These are phyloP conservation scores for Trichoderma hamatum DNA, from an alignment of 2,329 filamentous ascomycete species.

Conservation along the genomic window DNA sequence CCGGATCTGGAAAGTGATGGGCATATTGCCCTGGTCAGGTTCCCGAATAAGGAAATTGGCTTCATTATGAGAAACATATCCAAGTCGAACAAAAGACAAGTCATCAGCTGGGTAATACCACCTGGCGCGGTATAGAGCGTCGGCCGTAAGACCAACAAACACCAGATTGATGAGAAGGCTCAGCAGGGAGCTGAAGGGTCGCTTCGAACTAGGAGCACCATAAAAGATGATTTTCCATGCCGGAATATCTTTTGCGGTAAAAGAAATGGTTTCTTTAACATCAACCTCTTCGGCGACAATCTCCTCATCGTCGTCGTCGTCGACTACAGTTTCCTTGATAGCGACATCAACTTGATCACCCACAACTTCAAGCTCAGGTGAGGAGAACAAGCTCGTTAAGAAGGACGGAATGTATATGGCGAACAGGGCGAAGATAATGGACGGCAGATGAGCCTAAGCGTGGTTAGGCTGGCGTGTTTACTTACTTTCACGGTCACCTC, in stretches of 20 bases:
- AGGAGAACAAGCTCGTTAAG: constrained; percentile 59
- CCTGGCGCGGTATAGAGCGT: constrained; percentile 76
- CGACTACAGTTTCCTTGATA: constrained; percentile 51
- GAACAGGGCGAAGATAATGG: constrained; percentile 63
- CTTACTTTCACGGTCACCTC: constrained; percentile 9
- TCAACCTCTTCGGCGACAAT: constrained; percentile 57
- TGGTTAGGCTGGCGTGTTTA: constrained; percentile 26
- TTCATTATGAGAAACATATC: constrained; percentile 79
- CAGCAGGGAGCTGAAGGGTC: constrained; percentile 63
- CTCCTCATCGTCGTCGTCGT: constrained; percentile 38
- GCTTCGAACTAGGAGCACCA: constrained; percentile 75
- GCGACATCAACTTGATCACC: constrained; percentile 63
- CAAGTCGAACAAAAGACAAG: constrained; percentile 82
- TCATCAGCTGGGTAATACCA: constrained; percentile 71
- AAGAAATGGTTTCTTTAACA: constrained; percentile 63
- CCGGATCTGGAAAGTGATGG: constrained; percentile 71
- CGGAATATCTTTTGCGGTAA: constrained; percentile 59
- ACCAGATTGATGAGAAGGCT: constrained; percentile 74
- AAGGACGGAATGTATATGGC: constrained; percentile 69
- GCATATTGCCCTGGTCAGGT: constrained; percentile 73
- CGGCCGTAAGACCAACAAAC: constrained; percentile 70
- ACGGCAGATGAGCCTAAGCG: constrained; percentile 47
- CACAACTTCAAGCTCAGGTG: constrained; percentile 60
- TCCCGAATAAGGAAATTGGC: constrained; percentile 85
- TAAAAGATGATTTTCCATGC: constrained; percentile 69